Percentiles rank a stretch among this genome's conserved stretches.
Evolutionary conservation across 1,139 yeast genomes (phyloP).

Genomic region (Candida sp.): DNA sequence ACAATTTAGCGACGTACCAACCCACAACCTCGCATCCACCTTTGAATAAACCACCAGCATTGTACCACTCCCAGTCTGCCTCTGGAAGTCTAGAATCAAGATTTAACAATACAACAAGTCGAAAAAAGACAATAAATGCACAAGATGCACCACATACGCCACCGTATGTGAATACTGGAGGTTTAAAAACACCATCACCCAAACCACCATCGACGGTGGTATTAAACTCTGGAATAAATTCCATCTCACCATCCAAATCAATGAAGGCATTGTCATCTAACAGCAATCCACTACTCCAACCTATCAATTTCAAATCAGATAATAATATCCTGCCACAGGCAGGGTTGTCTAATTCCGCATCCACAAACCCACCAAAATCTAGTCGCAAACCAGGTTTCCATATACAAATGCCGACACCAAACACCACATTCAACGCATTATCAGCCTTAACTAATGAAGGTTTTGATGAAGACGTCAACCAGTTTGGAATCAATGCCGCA

Average conservation of each 20-base stretch:
- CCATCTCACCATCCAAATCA: conserved; percentile 45
- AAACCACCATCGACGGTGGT: conserved; percentile 28
- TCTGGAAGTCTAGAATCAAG: conserved; percentile 41
- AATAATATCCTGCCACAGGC: conserved; percentile 2
- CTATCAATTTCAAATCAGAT: conserved; percentile 48
- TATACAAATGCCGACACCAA: conserved; percentile 50
- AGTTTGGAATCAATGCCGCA: conserved; percentile 61
- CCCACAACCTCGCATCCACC: conserved; percentile 21
- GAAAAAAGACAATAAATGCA: conserved; percentile 5
- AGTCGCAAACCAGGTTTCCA: conserved; percentile 37
- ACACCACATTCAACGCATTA: conserved; percentile 27
- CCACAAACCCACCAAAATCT: background rate
- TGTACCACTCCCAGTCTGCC: conserved; percentile 49
- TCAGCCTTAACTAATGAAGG: conserved; percentile 34
- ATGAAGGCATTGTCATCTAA: conserved; percentile 53
- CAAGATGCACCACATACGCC: conserved; percentile 32
- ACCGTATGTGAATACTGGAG: conserved; percentile 21
- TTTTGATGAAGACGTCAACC: conserved; percentile 47
- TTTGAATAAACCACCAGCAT: conserved; percentile 44
- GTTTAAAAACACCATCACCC: conserved; percentile 37
- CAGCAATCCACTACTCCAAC: conserved; percentile 53
- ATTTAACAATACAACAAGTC: conserved; percentile 15
- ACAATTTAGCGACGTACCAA: conserved; percentile 24
- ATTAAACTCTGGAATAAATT: conserved; percentile 16
- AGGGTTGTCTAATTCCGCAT: conserved; percentile 1